Percentiles rank a stretch among this genome's conserved stretches.
phyloP scores from a whole-genome alignment of 2,329 filamentous ascomycete species.

The Fusarium concolor region DNA sequence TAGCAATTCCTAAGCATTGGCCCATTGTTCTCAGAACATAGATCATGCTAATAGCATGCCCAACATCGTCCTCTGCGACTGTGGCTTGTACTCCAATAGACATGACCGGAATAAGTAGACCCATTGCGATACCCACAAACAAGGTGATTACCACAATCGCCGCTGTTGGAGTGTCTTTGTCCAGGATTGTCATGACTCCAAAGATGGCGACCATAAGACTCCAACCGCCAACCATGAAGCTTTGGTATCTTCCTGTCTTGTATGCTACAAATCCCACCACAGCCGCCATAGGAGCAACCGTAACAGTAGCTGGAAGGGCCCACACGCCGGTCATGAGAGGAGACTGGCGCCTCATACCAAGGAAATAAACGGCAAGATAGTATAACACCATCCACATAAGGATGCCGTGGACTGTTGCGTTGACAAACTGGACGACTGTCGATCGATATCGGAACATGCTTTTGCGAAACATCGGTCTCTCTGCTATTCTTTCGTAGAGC shows the following conservation, averaged over 20 bases:
- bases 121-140: slow-evolving; percentile 69
- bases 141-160: slow-evolving; percentile 72
- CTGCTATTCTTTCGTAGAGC: slow-evolving; percentile 30
- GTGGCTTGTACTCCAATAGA: slow-evolving; percentile 71
- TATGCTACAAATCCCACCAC: slow-evolving; percentile 66
- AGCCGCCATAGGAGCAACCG: slow-evolving; percentile 70
- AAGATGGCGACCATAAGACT: slow-evolving; percentile 66
- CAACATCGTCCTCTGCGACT: slow-evolving; percentile 31
- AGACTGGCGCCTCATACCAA: slow-evolving; percentile 39
- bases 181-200: slow-evolving; percentile 65
- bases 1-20: slow-evolving; percentile 46
- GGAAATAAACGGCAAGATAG: slow-evolving; percentile 45
- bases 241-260: slow-evolving; percentile 68
- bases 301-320: slow-evolving; percentile 69
- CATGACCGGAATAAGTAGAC: slow-evolving; percentile 74
- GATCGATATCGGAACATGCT: slow-evolving; percentile 39
- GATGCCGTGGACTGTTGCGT: slow-evolving; percentile 40
- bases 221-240: slow-evolving; percentile 73
- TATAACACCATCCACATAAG: slow-evolving; percentile 48
- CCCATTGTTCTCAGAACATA: slow-evolving; percentile 44
- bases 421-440: slow-evolving; percentile 38
- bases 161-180: slow-evolving; percentile 59
- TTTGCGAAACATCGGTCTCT: slow-evolving; percentile 42
- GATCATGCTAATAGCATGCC: slow-evolving; percentile 45
- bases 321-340: slow-evolving; percentile 56